Conservation (phyloP, 2,329 filamentous ascomycete genomes). For the Didymella arachidicola region DNA sequence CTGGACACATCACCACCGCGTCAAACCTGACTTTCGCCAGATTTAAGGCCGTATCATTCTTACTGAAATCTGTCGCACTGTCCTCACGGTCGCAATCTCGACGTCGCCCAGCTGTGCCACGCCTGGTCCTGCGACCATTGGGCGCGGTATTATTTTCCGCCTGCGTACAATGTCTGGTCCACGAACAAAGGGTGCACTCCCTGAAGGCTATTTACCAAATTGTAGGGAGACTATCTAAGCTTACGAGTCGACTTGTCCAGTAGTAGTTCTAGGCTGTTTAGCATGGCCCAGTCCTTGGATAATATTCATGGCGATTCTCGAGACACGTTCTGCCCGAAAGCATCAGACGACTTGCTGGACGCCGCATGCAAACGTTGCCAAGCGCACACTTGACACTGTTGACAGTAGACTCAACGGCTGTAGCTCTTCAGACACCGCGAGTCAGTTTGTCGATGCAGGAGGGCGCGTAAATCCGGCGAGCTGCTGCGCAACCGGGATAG, state of each 20-base stretch:
- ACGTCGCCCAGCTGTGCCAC: neutral
- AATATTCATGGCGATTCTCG: neutral
- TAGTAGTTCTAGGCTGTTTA: neutral
- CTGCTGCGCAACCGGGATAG: neutral
- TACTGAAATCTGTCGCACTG: neutral
- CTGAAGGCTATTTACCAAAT: neutral
- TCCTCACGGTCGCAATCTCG: neutral
- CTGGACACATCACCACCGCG: neutral
- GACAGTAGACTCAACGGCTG: neutral
- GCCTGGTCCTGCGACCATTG: neutral
- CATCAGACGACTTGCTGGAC: neutral
- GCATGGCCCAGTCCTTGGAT: neutral
- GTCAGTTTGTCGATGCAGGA: slow-evolving; percentile 1
- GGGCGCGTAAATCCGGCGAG: slow-evolving; percentile 1
- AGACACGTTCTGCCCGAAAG: slow-evolving; percentile 12
- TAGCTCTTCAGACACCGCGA: neutral
- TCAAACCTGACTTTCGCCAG: slow-evolving; percentile 1
- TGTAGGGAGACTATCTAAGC: neutral
- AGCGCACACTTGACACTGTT: neutral
- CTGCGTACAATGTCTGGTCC: neutral
- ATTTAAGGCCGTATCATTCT: neutral
- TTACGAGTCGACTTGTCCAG: neutral
- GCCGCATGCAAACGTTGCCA: slow-evolving; percentile 4
- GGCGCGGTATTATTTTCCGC: neutral
- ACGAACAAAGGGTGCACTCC: slow-evolving; percentile 1